Evolutionary conservation across 2,329 filamentous ascomycete genomes (phyloP).

Genomic region (Botrytis paeoniae): DNA sequence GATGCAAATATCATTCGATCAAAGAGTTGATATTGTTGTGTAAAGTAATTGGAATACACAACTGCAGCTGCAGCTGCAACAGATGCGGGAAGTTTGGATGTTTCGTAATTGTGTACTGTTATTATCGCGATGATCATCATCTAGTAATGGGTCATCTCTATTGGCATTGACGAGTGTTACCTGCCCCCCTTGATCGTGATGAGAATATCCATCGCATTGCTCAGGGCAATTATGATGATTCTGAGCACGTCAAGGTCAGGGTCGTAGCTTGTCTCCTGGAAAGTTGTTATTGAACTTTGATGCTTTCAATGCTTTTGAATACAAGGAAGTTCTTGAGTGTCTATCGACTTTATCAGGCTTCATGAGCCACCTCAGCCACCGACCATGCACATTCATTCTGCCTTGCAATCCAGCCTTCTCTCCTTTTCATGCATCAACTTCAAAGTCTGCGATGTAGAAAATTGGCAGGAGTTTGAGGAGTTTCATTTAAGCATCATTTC

Average conservation of each 20-base stretch:
- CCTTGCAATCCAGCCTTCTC: neutral
- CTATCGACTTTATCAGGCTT: neutral
- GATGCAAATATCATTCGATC: slow-evolving; percentile 3
- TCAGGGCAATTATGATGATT: neutral
- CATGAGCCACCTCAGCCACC: neutral
- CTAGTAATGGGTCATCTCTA: neutral
- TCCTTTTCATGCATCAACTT: neutral
- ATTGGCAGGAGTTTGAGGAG: neutral
- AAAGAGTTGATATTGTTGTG: neutral
- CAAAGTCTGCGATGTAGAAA: neutral
- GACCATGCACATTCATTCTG: neutral
- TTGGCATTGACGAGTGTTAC: neutral
- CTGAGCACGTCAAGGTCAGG: neutral
- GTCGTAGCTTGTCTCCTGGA: neutral
- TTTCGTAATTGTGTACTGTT: neutral
- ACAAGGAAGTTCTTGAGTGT: neutral
- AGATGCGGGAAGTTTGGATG: neutral
- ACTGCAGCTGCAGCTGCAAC: neutral
- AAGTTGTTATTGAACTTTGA: neutral
- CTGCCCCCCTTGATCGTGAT: neutral
- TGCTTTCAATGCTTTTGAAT: neutral
- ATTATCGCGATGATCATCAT: neutral
- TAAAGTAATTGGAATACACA: neutral
- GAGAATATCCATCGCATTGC: neutral
- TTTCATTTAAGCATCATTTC: neutral